Conservation (phyloP, 257 asterid species). For the Gynochthodes officinalis region DNA sequence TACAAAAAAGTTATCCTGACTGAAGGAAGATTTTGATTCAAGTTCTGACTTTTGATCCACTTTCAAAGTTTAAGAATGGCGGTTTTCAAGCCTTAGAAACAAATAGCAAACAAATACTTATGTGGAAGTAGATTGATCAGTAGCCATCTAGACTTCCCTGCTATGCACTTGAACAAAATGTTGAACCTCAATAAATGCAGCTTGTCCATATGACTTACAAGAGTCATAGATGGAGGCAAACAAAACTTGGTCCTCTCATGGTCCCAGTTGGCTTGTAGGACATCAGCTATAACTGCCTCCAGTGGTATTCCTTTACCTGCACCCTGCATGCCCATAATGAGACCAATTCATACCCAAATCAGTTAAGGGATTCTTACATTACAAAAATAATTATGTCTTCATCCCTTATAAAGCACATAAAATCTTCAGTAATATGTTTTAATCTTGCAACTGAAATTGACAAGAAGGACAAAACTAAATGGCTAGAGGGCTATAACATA, state of each 20-base stretch:
- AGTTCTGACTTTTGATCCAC: neutral
- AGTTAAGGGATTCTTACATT: neutral
- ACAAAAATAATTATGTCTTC: neutral
- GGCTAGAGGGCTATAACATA: neutral
- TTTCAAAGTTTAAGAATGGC: neutral
- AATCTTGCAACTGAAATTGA: neutral
- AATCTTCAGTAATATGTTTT: neutral
- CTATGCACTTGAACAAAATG: neutral
- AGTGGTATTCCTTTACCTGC: constrained; percentile 49
- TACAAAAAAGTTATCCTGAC: neutral
- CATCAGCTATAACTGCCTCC: constrained; percentile 59
- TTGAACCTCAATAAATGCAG: neutral
- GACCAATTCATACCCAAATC: neutral
- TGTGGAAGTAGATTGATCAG: neutral
- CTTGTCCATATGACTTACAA: constrained; percentile 54
- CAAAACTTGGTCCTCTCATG: constrained; percentile 86
- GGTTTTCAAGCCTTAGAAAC: constrained; percentile 5
- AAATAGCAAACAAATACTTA: neutral
- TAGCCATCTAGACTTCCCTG: neutral
- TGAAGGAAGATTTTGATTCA: neutral
- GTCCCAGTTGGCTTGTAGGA: constrained; percentile 85
- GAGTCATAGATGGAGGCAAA: constrained; percentile 94
- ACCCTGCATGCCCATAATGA: constrained; percentile 47
- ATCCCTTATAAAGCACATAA: neutral
- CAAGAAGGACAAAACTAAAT: neutral